Percentiles rank a stretch among this genome's conserved stretches.
phyloP scores from a whole-genome alignment of 129 eudicot species.

The Flaveria linearis region DNA sequence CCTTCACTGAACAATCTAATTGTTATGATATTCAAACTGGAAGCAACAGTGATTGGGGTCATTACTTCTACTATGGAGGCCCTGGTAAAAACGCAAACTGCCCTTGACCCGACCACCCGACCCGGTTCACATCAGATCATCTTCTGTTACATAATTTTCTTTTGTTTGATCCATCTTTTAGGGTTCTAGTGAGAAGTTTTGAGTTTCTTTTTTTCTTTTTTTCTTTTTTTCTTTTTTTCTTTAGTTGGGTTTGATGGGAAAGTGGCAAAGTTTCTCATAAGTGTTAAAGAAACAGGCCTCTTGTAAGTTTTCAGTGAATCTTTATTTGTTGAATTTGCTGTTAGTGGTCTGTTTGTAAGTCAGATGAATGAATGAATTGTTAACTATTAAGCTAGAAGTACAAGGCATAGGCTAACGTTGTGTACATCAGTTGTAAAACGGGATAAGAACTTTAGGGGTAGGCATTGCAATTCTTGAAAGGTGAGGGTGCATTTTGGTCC shows the following conservation, averaged over 20 bases:
- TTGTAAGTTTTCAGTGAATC: slow-evolving; percentile 49
- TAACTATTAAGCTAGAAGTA: background rate
- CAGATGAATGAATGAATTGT: slow-evolving; percentile 41
- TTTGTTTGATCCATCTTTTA: slow-evolving; percentile 37
- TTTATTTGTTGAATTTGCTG: slow-evolving; percentile 38
- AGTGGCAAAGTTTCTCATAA: slow-evolving; percentile 63
- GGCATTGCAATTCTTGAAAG: slow-evolving; percentile 23
- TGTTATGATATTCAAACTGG: slow-evolving; percentile 89
- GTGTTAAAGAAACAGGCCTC: slow-evolving; percentile 62
- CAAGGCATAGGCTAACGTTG: no score
- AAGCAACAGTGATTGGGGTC: slow-evolving; percentile 86
- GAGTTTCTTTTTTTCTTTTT: slow-evolving; percentile 17
- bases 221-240: slow-evolving; percentile 13
- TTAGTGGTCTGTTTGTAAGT: slow-evolving; percentile 39
- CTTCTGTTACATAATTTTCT: slow-evolving; percentile 43
- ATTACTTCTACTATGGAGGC: slow-evolving; percentile 86
- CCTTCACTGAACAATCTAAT: slow-evolving; percentile 85
- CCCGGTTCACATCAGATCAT: background rate
- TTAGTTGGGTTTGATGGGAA: slow-evolving; percentile 40
- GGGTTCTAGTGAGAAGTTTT: slow-evolving; percentile 60
- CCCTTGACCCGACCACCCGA: slow-evolving; percentile 41
- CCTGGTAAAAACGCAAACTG: slow-evolving; percentile 83
- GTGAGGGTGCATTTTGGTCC: slow-evolving; percentile 18
- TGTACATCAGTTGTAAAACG: no score
- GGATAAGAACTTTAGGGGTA: background rate